Base-by-base conservation (phyloP, 805 yeast genomes). In the Cyberlindnera mississippiensis region DNA sequence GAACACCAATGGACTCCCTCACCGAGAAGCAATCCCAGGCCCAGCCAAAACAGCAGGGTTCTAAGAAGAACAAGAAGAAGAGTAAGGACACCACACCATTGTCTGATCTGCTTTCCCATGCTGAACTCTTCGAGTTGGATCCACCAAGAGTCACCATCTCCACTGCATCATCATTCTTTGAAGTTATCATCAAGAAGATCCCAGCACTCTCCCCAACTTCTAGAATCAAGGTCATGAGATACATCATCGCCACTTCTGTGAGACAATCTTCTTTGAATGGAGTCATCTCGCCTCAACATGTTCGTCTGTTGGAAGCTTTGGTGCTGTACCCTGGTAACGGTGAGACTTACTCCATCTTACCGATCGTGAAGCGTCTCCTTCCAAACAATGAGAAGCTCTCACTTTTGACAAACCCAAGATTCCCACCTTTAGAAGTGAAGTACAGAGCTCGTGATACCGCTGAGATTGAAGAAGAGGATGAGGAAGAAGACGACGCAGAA, bases 371-470 rank as follows among this genome's bases (percentile, higher is more conserved):
- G 11, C 63, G 68, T 2, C 55, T 84, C 6, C 57, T 83, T 45
- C 61, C 71, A 12, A 60, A 66, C 32, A 76, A 78, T 53, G 73
- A 69, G 8, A 56, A 75, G 16, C 57, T 81, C 32, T 76, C 85
- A 54, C 68, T 83, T 1, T 68, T 86, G 51, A 72, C 77, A 40
- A 83, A 84, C 53, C 95, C 96, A 32, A 70, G 93, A 53, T 75
- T 87, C 51, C 96, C 96, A 48, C 45, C 58, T 39, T 28, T 52
- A 46, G 56, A 56, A 22, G 37, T 40, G 8, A 49, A 48, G 13
- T 54, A 46, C 37, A 53, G 49, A 19, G 49, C 55, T 13, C 53
- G 53, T 31, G 48, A 32, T 4, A 50, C 43, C 9, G 46, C 41
- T n/a, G 56, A 47, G 7, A 54, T 49, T 22, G 65, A 55, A 16